Conservation (phyloP, 2,329 filamentous ascomycete genomes). For the Neospermospora avenae region DNA sequence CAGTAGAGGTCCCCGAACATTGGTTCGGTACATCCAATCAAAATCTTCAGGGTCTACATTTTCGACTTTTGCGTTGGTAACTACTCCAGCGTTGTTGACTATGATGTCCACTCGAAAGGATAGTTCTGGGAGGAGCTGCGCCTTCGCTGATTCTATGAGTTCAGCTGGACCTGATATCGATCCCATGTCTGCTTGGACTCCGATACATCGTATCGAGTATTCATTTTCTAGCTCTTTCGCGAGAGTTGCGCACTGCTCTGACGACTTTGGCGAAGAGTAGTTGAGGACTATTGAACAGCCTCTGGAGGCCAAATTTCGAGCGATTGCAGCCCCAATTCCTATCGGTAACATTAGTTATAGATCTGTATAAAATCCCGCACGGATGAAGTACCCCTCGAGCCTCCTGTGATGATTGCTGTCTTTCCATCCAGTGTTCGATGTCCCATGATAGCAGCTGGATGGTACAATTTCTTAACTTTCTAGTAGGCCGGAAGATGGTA, state of each 20-base stretch:
- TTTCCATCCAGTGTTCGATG: not conserved
- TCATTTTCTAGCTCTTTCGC: not conserved
- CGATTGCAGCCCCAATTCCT: constrained; percentile 67
- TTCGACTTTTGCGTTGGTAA: not conserved
- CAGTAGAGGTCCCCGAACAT: not conserved
- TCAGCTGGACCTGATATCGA: not conserved
- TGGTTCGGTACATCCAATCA: not conserved
- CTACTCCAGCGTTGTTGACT: not conserved
- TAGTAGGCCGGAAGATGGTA: no score
- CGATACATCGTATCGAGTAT: not conserved
- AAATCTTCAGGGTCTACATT: not conserved
- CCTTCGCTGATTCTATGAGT: not conserved
- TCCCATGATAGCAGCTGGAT: not conserved
- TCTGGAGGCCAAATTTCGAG: constrained; percentile 63
- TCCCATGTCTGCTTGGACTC: not conserved
- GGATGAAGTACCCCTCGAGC: not conserved
- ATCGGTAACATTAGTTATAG: constrained; percentile 7
- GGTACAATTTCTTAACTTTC: not conserved
- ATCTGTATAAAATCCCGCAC: not conserved
- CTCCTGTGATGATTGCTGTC: not conserved
- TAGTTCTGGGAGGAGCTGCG: not conserved
- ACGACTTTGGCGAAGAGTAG: constrained; percentile 64
- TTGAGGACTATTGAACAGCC: constrained; percentile 59
- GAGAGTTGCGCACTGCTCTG: constrained; percentile 50
- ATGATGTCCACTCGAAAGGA: not conserved